Base-by-base conservation (phyloP, 2,329 filamentous ascomycete species). In the Lachnellula cervina region DNA sequence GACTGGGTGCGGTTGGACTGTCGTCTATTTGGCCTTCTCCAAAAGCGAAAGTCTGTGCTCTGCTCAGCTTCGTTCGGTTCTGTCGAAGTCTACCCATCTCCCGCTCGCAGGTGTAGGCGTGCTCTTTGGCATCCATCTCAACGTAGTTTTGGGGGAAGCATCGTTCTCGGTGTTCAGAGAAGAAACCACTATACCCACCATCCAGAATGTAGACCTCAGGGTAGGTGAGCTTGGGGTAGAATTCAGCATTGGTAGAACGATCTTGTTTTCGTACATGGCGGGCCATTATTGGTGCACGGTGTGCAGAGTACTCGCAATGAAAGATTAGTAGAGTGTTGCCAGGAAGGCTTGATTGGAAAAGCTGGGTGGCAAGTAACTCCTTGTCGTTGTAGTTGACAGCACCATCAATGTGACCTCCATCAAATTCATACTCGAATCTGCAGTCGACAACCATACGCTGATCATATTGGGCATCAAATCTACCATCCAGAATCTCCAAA, bases 361-460 rank as follows among this genome's bases (percentile, higher is more conserved):
- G 82, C 63, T 92, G 84, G 54, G 79, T 78, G 8, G 90, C 84
- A 56, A 99, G 79, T 58, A 88, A 76, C 67, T 99, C 93, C 74
- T 97, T 97, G 76, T 97, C 90, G 74, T 96, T 97, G 77, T 91
- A 94, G 77, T 99, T 99, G 74, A 96, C 79, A 44, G 94, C 94
- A 17, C 89, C 89, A 64, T 91, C 83, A 69, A 99, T 97, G 71
- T 99, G 94, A 35, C 94, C 94, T 55, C 94, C 94, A 16, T 96
- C 88, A 70, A 95, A 99, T 74, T 99, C 94, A 72, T 99, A 99
- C 78, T 99, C 94, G 70, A 99, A 99, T 19, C 94, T 89, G 72
- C 94, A 99, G 73, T 99, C 94, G 67, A 99, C 87, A 67, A 99
- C 80, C 72, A 96, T 82, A 70, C 90, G 86, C 69, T 92, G 83